Base-by-base conservation (phyloP, 2,329 filamentous ascomycete species). In the Colletotrichum filicis region DNA sequence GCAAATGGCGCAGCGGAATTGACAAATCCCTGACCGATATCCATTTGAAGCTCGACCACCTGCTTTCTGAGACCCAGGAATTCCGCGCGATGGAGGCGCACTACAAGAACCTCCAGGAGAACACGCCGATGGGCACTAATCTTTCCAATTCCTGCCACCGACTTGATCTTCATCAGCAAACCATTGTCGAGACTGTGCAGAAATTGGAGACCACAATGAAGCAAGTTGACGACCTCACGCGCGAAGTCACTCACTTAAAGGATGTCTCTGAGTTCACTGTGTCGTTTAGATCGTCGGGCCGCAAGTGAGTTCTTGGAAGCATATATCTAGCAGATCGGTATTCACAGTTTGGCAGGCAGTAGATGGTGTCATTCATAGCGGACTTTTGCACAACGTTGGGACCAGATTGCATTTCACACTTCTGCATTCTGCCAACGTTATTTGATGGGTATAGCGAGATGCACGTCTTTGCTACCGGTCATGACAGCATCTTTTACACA, bases 1-100 rank as follows among this genome's bases (percentile, higher is more conserved):
- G 63, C 12, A n/a, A 60, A 16, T 72, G 70, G 70, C n/a, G 30
- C 30, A 22, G n/a, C 14, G 24, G 5, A 11, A 9, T 73, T 22
- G 60, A 73, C 11, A 24, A 37, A 11, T 52, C 5, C n/a, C n/a
- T 70, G 5, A 5, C 9, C 1, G 70, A 66, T 19, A 66, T 73
- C 32, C 56, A 57, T 22, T 37, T 16, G 22, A 73, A 70, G 55
- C 60, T 73, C 7, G 60, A 61, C 5, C 12, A 61, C 14, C 60
- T 73, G 6, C 46, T 73, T 12, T 9, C 19, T 4, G 70, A 73
- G 16, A 73, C 59, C 19, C 49, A 26, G 9, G 63, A 55, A n/a
- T 73, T 42, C 30, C 66, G 70, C 5, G 55, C 37, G 2, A 57
- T 73, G 55, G 70, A 70, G 46, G 46, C 28, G n/a, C 61, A 63